phyloP scores from a whole-genome alignment of 352 stramenopile species.

The Phytophthora sp. region DNA sequence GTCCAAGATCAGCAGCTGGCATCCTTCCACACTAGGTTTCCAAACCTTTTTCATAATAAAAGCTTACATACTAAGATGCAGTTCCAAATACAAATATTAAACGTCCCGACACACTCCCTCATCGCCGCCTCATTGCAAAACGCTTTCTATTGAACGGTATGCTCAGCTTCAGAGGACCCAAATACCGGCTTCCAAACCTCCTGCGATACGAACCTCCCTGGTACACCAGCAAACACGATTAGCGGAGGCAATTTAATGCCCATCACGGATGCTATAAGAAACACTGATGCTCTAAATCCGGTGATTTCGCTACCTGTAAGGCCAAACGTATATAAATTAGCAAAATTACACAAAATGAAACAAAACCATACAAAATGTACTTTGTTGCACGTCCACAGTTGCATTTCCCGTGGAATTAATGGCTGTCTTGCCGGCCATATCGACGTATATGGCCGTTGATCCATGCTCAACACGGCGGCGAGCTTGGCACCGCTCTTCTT shows the following conservation, averaged over 20 bases:
- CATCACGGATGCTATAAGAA: slow-evolving; percentile 11
- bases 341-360: too few relatives aligned
- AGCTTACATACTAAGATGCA: background rate
- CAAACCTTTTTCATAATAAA: slow-evolving; percentile 11
- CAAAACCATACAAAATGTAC: slow-evolving; percentile 12
- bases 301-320: slow-evolving; percentile 15
- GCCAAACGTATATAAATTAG: too few relatives aligned
- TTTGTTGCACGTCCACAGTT: too few relatives aligned
- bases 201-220: background rate
- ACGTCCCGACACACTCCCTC: too few relatives aligned
- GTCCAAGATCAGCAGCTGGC: background rate
- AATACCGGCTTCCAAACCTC: slow-evolving; percentile 16
- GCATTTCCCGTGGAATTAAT: too few relatives aligned
- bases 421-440: too few relatives aligned
- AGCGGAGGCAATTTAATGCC: slow-evolving; percentile 2
- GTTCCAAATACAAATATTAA: background rate
- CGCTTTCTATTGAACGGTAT: slow-evolving; percentile 20
- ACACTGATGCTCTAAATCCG: slow-evolving; percentile 9
- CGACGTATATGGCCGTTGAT: too few relatives aligned
- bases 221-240: slow-evolving; percentile 17
- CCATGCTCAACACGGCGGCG: background rate
- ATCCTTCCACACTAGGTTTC: slow-evolving; percentile 4
- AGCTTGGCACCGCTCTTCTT: background rate
- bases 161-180: background rate
- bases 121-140: slow-evolving; percentile 20